phyloP scores from a whole-genome alignment of 352 stramenopile species.

The Pythium phragmitis region DNA sequence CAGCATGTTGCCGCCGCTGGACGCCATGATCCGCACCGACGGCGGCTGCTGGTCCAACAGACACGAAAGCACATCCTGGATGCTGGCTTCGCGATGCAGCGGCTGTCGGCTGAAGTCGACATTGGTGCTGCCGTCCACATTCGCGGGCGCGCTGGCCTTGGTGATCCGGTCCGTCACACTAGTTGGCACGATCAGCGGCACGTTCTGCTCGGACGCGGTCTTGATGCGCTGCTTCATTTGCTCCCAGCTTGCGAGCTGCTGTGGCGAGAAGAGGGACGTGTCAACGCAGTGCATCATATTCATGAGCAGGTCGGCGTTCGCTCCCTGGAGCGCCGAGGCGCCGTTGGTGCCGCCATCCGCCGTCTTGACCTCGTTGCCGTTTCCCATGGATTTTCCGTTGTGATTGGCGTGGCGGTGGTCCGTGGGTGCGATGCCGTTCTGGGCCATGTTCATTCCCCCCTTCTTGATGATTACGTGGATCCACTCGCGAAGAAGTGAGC shows the following conservation, averaged over 20 bases:
- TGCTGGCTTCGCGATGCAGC: conserved; percentile 69
- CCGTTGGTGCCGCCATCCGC: background rate
- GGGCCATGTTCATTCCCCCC: conserved; percentile 26
- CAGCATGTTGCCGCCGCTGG: conserved; percentile 52
- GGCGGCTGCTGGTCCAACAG: conserved; percentile 70
- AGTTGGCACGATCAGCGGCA: conserved; percentile 21
- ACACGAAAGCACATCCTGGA: conserved; percentile 76
- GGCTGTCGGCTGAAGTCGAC: conserved; percentile 45
- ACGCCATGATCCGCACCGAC: conserved; percentile 45
- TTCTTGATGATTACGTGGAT: too few relatives aligned
- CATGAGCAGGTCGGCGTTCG: conserved; percentile 73
- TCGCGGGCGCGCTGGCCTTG: conserved; percentile 10
- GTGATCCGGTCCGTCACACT: conserved; percentile 22
- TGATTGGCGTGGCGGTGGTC: conserved; percentile 7
- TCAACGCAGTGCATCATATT: conserved; percentile 89
- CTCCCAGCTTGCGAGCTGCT: conserved; percentile 76
- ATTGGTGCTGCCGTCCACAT: conserved; percentile 4
- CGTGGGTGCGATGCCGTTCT: conserved; percentile 17
- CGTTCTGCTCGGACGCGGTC: conserved; percentile 47
- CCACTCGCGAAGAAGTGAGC: background rate
- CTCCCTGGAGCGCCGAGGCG: conserved; percentile 25
- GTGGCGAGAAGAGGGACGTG: conserved; percentile 70
- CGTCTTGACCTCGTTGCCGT: conserved; percentile 1
- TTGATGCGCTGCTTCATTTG: conserved; percentile 72
- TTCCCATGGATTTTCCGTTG: background rate